Percentiles rank a stretch among this genome's conserved stretches.
Conservation (phyloP, 768 basidiomycete species). For the Suillus tomentosus region DNA sequence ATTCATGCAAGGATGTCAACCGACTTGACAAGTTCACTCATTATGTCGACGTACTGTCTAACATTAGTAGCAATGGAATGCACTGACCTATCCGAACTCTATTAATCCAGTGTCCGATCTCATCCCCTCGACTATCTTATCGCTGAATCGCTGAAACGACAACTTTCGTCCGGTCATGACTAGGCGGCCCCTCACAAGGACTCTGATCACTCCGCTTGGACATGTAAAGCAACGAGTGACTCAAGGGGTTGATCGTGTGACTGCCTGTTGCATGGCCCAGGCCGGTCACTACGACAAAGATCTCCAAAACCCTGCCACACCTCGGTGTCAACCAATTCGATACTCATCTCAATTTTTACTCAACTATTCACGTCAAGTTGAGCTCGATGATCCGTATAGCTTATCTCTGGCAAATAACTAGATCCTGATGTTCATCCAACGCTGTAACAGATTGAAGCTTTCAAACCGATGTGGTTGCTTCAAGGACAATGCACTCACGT, state of each 20-base stretch:
- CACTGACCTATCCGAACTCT: too few species aligned
- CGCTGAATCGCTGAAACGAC: too few species aligned
- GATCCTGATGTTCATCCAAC: background rate
- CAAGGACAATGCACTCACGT: background rate
- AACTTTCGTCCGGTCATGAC: too few species aligned
- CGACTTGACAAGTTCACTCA: background rate
- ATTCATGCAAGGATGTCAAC: background rate
- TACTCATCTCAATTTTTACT: background rate
- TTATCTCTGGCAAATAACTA: background rate
- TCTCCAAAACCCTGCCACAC: background rate
- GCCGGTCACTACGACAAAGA: background rate
- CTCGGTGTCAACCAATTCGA: too few species aligned
- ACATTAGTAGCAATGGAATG: too few species aligned
- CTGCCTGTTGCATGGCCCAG: too few species aligned
- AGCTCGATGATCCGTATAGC: background rate
- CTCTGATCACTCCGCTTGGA: too few species aligned
- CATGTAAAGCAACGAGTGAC: too few species aligned
- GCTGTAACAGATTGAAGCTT: background rate
- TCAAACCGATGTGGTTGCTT: background rate
- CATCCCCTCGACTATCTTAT: too few species aligned
- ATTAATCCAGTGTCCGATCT: too few species aligned
- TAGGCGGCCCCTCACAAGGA: too few species aligned
- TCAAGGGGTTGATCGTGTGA: too few species aligned
- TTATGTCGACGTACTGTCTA: background rate
- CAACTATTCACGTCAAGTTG: background rate